A percentile compares a stretch with the other conserved stretches of the same genome.
Conservation (phyloP, 148 eudicot species). For the Salicornia ramosissima region DNA sequence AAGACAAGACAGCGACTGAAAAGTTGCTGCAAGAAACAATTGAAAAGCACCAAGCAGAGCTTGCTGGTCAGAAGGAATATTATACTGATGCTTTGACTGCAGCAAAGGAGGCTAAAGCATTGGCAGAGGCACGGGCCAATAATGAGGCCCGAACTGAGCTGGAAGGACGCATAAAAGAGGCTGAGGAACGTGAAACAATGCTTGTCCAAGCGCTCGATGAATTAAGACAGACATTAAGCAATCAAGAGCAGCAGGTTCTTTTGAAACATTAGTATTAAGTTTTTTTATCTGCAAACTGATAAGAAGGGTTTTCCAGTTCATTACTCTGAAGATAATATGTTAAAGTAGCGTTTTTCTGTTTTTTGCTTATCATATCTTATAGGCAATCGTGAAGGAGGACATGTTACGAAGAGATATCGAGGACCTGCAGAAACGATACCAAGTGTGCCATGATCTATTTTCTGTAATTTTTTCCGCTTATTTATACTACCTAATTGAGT, state of each 20-base stretch:
- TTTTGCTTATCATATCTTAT: conserved; percentile 9
- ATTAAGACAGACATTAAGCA: conserved; percentile 79
- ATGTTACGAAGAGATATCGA: conserved; percentile 81
- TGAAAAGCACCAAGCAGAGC: conserved; percentile 88
- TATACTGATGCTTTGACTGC: conserved; percentile 74
- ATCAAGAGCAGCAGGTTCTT: conserved; percentile 89
- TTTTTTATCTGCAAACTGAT: conserved; percentile 1
- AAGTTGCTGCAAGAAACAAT: conserved; percentile 92
- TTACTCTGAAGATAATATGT: background rate
- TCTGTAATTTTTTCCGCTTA: background rate
- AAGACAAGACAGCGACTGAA: conserved; percentile 88
- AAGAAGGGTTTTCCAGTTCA: background rate
- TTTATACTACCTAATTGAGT: background rate
- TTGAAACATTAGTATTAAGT: conserved; percentile 3
- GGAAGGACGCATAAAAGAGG: conserved; percentile 74
- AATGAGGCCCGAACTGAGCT: conserved; percentile 84
- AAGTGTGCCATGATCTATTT: conserved; percentile 40
- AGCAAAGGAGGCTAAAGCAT: conserved; percentile 90
- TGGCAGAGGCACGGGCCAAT: conserved; percentile 82
- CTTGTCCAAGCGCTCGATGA: conserved; percentile 93
- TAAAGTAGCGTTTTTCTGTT: background rate
- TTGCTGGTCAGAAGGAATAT: conserved; percentile 84
- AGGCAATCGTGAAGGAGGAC: conserved; percentile 86
- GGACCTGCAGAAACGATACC: conserved; percentile 88
- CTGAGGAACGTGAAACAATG: conserved; percentile 89